Evolutionary conservation across 345 rosid genomes (phyloP), one percentile per base, ranked within the genome.

Genomic region (Geranium brycei): DNA sequence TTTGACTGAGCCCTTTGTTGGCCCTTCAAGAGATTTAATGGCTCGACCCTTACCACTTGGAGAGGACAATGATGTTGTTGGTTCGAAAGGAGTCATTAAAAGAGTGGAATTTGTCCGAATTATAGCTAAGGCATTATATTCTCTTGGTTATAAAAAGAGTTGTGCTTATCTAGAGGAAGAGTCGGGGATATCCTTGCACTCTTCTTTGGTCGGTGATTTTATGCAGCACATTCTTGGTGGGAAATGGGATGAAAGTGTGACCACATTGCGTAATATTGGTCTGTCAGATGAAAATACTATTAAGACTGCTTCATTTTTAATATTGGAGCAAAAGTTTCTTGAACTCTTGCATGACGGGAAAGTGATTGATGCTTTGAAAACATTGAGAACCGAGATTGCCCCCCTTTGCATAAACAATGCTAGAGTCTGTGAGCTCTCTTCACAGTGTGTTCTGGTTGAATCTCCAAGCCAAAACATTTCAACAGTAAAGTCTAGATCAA

Each of bases 161-260:
- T 79, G 88, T 51, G 84, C 88, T 61, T 68, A 35, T 69, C 76
- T 85, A 64, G 85, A 85, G 76, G 83, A 83, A 72, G 86, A 85
- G 73, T 85, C 91, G 6, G 88, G 91, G 66, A 81, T 83, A 69
- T 69, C 79, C 3, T 67, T 85, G 68, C 79, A 83, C 62, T 73
- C 88, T 16, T 58, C 79, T 32, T 68, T 63, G 38, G 84, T 81
- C 35, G 78, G 71, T 32, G 35, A 57, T 23, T 77, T 85, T 62
- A 75, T 66, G 77, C 72, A 73, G 63, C 85, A 81, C 72, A 76
- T 85, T 55, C 69, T 67, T 53, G 83, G 76, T 75, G 88, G 87
- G 3, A 66, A 67, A 18, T 85, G 86, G 88, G 84, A 81, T 70
- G 79, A 70, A 70, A 73, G 91, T 40, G 74, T 81, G 47, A 68